A percentile compares a stretch with the other conserved stretches of the same genome.
phyloP scores from a whole-genome alignment of 208 protist species.

The Wallacemonas rigidus region DNA sequence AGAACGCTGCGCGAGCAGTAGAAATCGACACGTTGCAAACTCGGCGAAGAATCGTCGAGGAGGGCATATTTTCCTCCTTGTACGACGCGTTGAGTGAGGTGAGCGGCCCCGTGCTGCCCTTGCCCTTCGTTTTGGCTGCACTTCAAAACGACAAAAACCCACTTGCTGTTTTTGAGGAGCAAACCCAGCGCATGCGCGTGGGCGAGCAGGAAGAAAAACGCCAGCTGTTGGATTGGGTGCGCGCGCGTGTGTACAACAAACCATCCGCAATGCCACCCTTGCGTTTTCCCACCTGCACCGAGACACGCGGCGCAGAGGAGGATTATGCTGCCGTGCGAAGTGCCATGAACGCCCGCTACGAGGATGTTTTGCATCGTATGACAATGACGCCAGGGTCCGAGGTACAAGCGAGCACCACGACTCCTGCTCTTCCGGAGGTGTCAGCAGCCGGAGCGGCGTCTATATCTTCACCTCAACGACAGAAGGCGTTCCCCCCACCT shows the following conservation, averaged over 20 bases:
- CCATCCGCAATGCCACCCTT: constrained; percentile 35
- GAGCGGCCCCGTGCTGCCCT: constrained; percentile 4
- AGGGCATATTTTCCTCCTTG: constrained; percentile 1
- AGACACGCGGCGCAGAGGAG: neutral
- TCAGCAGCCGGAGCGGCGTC: neutral
- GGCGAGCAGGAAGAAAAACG: constrained; percentile 27
- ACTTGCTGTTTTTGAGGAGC: constrained; percentile 4
- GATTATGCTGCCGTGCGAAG: constrained; percentile 7
- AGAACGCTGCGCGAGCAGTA: constrained; percentile 21
- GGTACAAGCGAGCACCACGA: neutral
- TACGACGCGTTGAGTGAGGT: constrained; percentile 15
- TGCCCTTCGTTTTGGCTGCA: constrained; percentile 7
- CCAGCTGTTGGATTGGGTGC: constrained; percentile 38
- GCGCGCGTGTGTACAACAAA: constrained; percentile 44
- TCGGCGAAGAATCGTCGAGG: constrained; percentile 7
- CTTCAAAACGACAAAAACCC: neutral
- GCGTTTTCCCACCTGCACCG: constrained; percentile 9
- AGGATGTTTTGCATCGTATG: constrained; percentile 11
- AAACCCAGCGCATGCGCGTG: constrained; percentile 11
- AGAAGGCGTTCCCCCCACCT: constrained; percentile 10
- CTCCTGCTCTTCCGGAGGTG: neutral
- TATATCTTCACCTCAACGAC: neutral
- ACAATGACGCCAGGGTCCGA: neutral
- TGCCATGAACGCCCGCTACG: constrained; percentile 13
- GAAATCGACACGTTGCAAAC: constrained; percentile 27